Percentiles rank a stretch among this genome's conserved stretches.
Conservation (phyloP, 108 stramenopile genomes). For the Parmales sp. region DNA sequence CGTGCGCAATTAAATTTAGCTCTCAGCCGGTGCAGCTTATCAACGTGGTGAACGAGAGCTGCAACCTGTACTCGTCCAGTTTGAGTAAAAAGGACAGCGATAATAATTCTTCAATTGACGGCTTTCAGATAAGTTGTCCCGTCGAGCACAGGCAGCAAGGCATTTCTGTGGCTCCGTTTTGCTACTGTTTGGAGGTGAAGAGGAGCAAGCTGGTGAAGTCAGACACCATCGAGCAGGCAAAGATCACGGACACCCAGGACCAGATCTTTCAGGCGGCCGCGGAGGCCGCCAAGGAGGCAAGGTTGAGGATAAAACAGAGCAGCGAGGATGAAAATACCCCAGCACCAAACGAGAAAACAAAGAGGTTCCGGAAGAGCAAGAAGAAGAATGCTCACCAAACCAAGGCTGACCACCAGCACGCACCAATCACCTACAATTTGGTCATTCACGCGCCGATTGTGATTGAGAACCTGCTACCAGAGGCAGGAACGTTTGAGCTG, state of each 20-base stretch:
- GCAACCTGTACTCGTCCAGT: constrained; percentile 42
- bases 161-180: constrained; percentile 46
- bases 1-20: constrained; percentile 29
- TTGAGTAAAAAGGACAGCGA: constrained; percentile 35
- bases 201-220: constrained; percentile 49
- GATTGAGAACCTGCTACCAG: constrained; percentile 84
- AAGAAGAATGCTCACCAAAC: background rate
- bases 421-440: constrained; percentile 70
- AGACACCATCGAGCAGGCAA: background rate
- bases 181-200: constrained; percentile 74
- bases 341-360: background rate
- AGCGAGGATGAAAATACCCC: background rate
- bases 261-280: background rate
- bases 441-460: constrained; percentile 82
- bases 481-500: constrained; percentile 73
- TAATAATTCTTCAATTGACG: constrained; percentile 47
- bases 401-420: constrained; percentile 27
- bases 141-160: constrained; percentile 29
- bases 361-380: constrained; percentile 16
- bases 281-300: background rate
- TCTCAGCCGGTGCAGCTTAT: constrained; percentile 62
- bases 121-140: constrained; percentile 65
- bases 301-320: background rate
- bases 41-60: constrained; percentile 66
- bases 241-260: background rate